phyloP scores from a whole-genome alignment of 2,329 filamentous ascomycete species.

The Fusarium sp. region DNA sequence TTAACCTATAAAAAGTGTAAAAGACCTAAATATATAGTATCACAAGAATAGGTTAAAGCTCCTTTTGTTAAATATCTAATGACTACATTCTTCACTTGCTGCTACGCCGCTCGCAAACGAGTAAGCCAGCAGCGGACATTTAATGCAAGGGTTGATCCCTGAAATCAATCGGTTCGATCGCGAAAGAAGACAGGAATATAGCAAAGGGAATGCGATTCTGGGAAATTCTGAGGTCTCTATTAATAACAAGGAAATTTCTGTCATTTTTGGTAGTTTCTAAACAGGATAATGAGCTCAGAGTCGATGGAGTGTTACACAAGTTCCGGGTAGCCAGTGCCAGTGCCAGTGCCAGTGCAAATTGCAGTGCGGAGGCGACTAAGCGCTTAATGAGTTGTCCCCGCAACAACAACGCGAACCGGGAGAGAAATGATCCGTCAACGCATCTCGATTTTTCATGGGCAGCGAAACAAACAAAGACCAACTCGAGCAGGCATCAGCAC shows the following conservation, averaged over 20 bases:
- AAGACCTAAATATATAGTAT: too few species aligned
- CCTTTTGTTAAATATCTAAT: too few species aligned
- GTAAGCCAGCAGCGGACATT: constrained; percentile 7
- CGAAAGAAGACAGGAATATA: too few species aligned
- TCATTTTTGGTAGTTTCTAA: too few species aligned
- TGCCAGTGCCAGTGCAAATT: too few species aligned
- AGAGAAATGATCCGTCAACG: constrained; percentile 38
- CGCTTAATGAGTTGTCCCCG: constrained; percentile 30
- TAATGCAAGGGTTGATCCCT: not conserved
- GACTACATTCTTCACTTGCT: too few species aligned
- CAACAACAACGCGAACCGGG: constrained; percentile 35
- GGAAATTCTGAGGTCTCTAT: too few species aligned
- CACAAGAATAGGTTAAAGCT: too few species aligned
- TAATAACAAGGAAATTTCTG: too few species aligned
- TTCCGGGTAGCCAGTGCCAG: not conserved
- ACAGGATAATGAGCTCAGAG: not conserved
- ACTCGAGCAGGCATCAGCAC: not conserved
- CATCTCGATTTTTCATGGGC: constrained; percentile 32
- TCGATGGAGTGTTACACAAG: not conserved
- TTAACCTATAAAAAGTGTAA: too few species aligned
- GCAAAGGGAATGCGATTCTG: too few species aligned
- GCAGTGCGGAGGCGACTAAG: constrained; percentile 2
- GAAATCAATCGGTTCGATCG: not conserved
- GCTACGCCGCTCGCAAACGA: constrained; percentile 3
- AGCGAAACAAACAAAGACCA: constrained; percentile 22